Conservation (phyloP, 2,329 filamentous ascomycete species). For the Macroventuria anomochaeta region DNA sequence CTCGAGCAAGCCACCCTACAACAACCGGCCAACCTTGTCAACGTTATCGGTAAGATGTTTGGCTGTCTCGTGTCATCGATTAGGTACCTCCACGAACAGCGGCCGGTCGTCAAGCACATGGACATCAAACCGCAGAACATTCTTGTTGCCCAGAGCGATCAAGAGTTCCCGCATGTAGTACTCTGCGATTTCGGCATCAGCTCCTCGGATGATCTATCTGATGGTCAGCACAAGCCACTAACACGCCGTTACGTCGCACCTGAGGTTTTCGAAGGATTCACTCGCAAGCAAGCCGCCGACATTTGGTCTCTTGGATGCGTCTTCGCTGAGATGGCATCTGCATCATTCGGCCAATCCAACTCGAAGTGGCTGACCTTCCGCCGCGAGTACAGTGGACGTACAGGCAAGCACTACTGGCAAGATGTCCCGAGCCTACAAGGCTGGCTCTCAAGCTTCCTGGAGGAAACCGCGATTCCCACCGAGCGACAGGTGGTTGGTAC, state of each 20-base stretch:
- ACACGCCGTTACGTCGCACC: conserved; percentile 47
- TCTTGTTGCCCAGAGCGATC: conserved; percentile 40
- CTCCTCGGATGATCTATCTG: conserved; percentile 30
- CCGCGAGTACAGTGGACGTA: conserved; percentile 37
- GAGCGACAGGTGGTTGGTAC: conserved; percentile 37
- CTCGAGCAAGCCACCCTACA: conserved; percentile 32
- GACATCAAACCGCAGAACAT: conserved; percentile 51
- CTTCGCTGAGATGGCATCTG: conserved; percentile 85
- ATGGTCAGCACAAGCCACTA: conserved; percentile 31
- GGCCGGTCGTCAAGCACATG: conserved; percentile 46
- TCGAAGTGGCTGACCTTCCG: conserved; percentile 36
- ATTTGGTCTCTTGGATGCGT: conserved; percentile 98
- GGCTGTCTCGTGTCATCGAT: conserved; percentile 47
- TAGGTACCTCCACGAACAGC: conserved; percentile 47
- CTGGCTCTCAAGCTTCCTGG: conserved; percentile 32
- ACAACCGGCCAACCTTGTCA: conserved; percentile 31
- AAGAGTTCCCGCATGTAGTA: conserved; percentile 43
- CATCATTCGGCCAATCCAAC: conserved; percentile 34
- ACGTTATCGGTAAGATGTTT: conserved; percentile 43
- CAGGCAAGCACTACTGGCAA: conserved; percentile 47
- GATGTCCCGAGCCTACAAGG: conserved; percentile 39
- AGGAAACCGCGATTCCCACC: conserved; percentile 22
- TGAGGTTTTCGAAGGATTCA: conserved; percentile 39
- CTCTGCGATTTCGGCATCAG: conserved; percentile 49
- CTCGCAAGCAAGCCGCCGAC: conserved; percentile 59